These are phyloP conservation scores for Phytopythium sindhum DNA, from an alignment of 352 stramenopile species.

Conservation along the genomic window DNA sequence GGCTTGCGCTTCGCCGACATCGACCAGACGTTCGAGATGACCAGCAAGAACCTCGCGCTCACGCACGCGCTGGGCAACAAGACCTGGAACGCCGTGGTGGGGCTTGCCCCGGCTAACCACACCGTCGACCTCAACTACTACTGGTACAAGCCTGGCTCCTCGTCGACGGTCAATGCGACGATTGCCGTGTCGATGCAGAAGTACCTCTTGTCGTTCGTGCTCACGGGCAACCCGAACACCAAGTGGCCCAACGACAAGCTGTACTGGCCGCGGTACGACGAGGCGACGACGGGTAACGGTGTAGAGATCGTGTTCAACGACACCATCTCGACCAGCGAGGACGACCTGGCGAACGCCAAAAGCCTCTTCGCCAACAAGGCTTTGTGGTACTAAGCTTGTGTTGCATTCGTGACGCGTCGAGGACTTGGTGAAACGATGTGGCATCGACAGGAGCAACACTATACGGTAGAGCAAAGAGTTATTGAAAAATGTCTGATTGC, in stretches of 20 bases:
- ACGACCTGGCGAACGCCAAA: constrained; percentile 18
- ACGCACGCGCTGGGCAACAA: constrained; percentile 21
- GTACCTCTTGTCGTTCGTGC: constrained; percentile 22
- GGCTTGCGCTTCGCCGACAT: constrained; percentile 25
- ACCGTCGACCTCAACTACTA: constrained; percentile 23
- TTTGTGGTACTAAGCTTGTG: constrained; percentile 16
- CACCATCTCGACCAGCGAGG: constrained; percentile 12
- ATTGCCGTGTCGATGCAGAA: constrained; percentile 25
- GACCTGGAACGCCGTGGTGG: constrained; percentile 24
- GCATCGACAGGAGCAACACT: not conserved
- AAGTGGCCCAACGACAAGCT: constrained; percentile 19
- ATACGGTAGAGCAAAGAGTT: not conserved
- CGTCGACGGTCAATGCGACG: constrained; percentile 14
- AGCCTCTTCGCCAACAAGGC: constrained; percentile 27
- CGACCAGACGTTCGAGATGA: constrained; percentile 21
- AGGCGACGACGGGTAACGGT: constrained; percentile 7
- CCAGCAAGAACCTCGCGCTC: constrained; percentile 16
- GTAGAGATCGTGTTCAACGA: constrained; percentile 22
- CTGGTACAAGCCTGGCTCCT: constrained; percentile 10
- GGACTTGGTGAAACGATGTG: not conserved
- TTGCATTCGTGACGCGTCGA: not conserved
- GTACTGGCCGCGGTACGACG: constrained; percentile 21
- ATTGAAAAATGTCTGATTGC: not conserved
- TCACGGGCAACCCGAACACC: constrained; percentile 19
- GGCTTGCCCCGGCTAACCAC: constrained; percentile 11